Evolutionary conservation across 768 basidiomycete genomes (phyloP).

Genomic region (Rhodotorula taiwanensis): DNA sequence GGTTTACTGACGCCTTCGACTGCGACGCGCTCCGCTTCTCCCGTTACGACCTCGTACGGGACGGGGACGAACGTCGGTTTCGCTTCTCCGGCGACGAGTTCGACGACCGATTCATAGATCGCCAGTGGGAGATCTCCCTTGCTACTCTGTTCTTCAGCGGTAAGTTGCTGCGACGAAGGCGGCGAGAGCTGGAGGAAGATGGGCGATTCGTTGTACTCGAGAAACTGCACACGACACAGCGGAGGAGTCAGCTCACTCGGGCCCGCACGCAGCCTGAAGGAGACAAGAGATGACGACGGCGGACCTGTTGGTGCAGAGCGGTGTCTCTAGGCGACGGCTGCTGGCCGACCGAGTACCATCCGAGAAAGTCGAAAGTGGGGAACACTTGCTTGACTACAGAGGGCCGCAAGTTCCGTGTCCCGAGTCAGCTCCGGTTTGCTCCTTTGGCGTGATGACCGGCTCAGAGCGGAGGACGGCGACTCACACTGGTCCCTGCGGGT

Average conservation of each 20-base stretch:
- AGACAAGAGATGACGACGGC: conserved; percentile 5
- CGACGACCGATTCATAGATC: conserved; percentile 86
- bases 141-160: too few relatives aligned
- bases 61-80: conserved; percentile 48
- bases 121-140: conserved; percentile 73
- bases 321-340: conserved; percentile 68
- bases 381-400: conserved; percentile 89
- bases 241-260: not conserved
- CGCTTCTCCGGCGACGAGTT: conserved; percentile 65
- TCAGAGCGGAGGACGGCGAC: not conserved
- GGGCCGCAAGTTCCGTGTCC: too few relatives aligned
- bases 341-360: conserved; percentile 90
- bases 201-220: conserved; percentile 75
- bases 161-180: conserved; percentile 50
- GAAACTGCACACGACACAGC: conserved; percentile 66
- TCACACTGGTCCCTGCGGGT: conserved; percentile 83
- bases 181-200: conserved; percentile 62
- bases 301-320: conserved; percentile 75
- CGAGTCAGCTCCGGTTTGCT: too few relatives aligned
- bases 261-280: not conserved
- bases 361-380: conserved; percentile 91
- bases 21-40: conserved; percentile 96
- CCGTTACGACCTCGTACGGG: conserved; percentile 85
- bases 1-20: conserved; percentile 78
- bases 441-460: not conserved